Evolutionary conservation across 257 asterid genomes (phyloP), one percentile per base, ranked within the genome.

Genomic region (Forsythia viridissima): DNA sequence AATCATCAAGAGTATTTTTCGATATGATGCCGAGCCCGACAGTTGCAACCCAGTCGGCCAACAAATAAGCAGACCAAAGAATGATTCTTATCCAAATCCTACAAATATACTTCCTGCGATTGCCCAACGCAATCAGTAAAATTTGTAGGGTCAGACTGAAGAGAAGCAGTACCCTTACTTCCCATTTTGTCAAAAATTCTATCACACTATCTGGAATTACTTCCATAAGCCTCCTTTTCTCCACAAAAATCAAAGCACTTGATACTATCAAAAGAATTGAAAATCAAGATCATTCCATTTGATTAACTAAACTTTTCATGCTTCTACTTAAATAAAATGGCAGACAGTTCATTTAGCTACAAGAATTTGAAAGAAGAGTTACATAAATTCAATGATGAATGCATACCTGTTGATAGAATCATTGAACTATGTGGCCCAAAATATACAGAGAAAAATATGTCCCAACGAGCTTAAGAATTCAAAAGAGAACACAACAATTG

Each of bases 21-120:
- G 91, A 80, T 73, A 89, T 80, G 83, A 84, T 72, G 8, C 93
- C 90, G 7, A 87, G 89, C 0, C 86, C 61, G 21, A 87, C 83
- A 5, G 82, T 74, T 8, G 93, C 91, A 11, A 85, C 72, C 89
- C 80, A 81, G 38, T 89, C 91, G 8, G 91, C 91, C n/a, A 82
- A 71, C 30, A 89, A 55, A 86, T 87, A 89, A 46, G 89, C 84
- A 79, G 82, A 75, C 89, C 90, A 89, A 18, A 89, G 78, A 18
- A 72, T 66, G 82, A 84, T 41, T 79, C 93, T 80, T 78, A 79
- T 70, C 85, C 89, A 76, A 9, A 82, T 59, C 61, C 63, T 89
- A 69, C 76, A 80, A 51, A 81, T 63, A 44, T 77, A 73, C 80
- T 87, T 86, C 82, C 93, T 84, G 30, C 82, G 82, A 24, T 80